Percentiles rank a stretch among this genome's conserved stretches.
These are phyloP conservation scores for Trametes villosa DNA, from an alignment of 768 basidiomycete genomes.

Conservation along the genomic window DNA sequence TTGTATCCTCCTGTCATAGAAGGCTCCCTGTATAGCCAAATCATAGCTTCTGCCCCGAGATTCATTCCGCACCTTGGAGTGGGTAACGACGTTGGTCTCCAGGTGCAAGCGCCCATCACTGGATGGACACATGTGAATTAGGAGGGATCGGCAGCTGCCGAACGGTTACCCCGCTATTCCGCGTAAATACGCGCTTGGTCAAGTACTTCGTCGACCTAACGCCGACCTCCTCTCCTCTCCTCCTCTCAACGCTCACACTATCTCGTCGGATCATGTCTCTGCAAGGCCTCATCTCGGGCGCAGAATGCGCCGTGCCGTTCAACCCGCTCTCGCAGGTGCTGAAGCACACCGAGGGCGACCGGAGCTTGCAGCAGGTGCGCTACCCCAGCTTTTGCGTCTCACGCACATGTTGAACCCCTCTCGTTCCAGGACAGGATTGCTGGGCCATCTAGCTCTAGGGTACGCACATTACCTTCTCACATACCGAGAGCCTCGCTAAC, in stretches of 20 bases:
- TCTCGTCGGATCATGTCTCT: conserved; percentile 71
- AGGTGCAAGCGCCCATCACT: background rate
- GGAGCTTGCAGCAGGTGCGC: conserved; percentile 83
- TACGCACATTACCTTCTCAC: conserved; percentile 29
- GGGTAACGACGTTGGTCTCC: too few species aligned
- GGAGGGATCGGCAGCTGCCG: conserved; percentile 5
- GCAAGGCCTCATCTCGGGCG: conserved; percentile 81
- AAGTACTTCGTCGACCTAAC: conserved; percentile 8
- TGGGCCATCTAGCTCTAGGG: conserved; percentile 73
- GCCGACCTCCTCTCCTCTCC: background rate
- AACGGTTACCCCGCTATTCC: conserved; percentile 17
- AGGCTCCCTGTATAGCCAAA: too few species aligned
- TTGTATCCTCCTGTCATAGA: too few species aligned
- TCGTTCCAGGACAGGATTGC: conserved; percentile 67
- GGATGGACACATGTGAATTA: background rate
- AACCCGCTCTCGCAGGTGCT: conserved; percentile 90
- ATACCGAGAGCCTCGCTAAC: background rate
- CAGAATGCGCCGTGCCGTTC: conserved; percentile 83
- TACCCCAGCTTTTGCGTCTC: background rate
- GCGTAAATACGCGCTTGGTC: conserved; percentile 14
- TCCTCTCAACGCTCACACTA: background rate
- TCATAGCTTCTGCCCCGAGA: too few species aligned
- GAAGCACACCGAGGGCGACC: conserved; percentile 88
- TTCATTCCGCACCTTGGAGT: too few species aligned
- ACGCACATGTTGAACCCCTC: background rate